Evolutionary conservation across 441 rosid species (phyloP), one percentile per base, ranked within the genome.

Genomic region (Populus hybrid): DNA sequence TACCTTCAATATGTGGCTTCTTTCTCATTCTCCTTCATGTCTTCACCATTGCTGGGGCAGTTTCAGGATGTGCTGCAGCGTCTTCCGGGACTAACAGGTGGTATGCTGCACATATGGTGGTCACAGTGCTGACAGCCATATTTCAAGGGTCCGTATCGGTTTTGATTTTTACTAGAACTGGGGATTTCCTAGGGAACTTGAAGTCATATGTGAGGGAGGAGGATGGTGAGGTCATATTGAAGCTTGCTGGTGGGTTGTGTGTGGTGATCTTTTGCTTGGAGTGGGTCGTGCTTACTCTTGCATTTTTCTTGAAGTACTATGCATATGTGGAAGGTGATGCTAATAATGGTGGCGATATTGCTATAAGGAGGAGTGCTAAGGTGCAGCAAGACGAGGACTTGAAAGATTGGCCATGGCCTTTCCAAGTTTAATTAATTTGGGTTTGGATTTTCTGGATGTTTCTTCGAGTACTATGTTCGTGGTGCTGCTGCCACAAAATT

Each of bases 391-490:
- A 88, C 5, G 92, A 89, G 78, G 91, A 84, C 69, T 79, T 92
- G 84, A 90, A 89, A 75, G 93, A 92, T 75, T 93, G 94, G 94
- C 97, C 97, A 19, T 91, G 92, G 87, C 98, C 94, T 40, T 90
- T 92, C 83, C 99, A 93, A 86, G 90, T 93, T 64, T 89, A 81
- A 80, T 21, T 26, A 6, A 42, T 3, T 12, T 50, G 70, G 59
- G 16, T 53, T n/a, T 50, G 21, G 40, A 38, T 42, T 63, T 14
- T 18, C 12, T 61, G 14, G 66, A 61, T 0, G 66, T 61, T 61
- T 40, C 14, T 40, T 40, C 50, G 11, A 40, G 50, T 3, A 40
- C 5, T 40, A 40, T 40, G 50, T 10, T 63, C 19, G 66, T 63
- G 66, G 28, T 63, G 66, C 28, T 63, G 26, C 66, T 21, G 66